A percentile compares a stretch with the other conserved stretches of the same genome.
These are phyloP conservation scores for Dothidotthia symphoricarpi DNA, from an alignment of 2,329 filamentous ascomycete genomes.

Conservation along the genomic window DNA sequence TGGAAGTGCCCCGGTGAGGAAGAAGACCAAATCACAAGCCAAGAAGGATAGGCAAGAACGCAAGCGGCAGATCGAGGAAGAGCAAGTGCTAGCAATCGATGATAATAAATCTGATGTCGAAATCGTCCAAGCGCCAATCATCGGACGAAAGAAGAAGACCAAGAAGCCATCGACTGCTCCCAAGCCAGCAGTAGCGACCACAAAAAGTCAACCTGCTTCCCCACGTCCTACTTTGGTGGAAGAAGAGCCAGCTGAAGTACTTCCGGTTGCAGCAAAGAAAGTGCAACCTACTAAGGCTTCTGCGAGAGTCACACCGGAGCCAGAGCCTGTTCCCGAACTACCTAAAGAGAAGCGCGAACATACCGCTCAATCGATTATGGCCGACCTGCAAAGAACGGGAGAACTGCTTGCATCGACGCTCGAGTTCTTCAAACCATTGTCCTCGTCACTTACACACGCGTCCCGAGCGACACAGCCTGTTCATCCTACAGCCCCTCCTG, in stretches of 20 bases:
- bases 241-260: constrained; percentile 24
- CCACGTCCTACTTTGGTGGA: constrained; percentile 31
- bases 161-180: constrained; percentile 57
- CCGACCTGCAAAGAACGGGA: constrained; percentile 40
- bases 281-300: constrained; percentile 20
- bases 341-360: constrained; percentile 33
- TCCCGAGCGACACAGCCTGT: constrained; percentile 21
- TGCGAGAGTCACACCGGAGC: constrained; percentile 21
- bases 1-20: constrained; percentile 66
- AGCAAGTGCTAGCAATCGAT: constrained; percentile 43
- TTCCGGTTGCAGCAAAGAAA: constrained; percentile 17
- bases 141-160: constrained; percentile 81
- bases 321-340: constrained; percentile 21
- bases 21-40: constrained; percentile 74
- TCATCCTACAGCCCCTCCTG: constrained; percentile 31
- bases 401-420: constrained; percentile 41
- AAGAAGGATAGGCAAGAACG: constrained; percentile 69
- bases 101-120: constrained; percentile 52
- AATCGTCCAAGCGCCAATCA: constrained; percentile 64
- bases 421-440: constrained; percentile 46
- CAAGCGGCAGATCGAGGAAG: constrained; percentile 63
- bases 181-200: constrained; percentile 21
- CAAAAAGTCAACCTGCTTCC: constrained; percentile 31
- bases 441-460: constrained; percentile 34
- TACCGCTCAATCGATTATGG: constrained; percentile 40